Evolutionary conservation across 495 filamentous ascomycete species (phyloP), one percentile per base, ranked within the genome.

Genomic region (Daldinia bambusicola): DNA sequence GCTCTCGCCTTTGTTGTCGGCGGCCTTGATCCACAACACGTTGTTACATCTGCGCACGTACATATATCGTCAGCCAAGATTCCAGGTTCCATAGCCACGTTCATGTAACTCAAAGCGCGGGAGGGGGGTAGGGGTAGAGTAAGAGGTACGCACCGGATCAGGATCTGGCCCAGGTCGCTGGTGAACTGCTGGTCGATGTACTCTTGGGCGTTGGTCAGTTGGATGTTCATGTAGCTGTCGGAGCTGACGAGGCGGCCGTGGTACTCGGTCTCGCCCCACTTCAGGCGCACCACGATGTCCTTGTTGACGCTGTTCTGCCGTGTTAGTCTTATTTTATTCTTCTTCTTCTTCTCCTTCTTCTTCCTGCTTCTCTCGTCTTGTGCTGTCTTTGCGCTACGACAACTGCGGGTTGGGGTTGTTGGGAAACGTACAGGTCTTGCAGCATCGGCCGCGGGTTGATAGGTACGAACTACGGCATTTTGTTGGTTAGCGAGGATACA

Each of bases 221-320:
- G 92, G 68, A 99, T 89, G 83, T 99, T 99, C 94, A 99, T 97
- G 87, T 98, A 99, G 74, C 91, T 94, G 83, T 99, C 95, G 71
- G 97, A 92, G 81, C 80, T 82, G 72, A 98, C 92, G 61, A 99
- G 88, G 50, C 86, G 88, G 71, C 95, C 95, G 78, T 92, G 93
- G 87, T 98, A 99, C 82, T 98, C 96, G 36, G 93, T 95, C 77
- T 97, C 89, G 72, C 93, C 93, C 95, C 95, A 99, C 86, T 99
- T 99, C 32, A 99, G 88, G 72, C 93, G 92, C 48, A 99, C 90
- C 61, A 95, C 84, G 76, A 99, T 87, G 77, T 94, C 89, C 79
- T 93, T 89, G 84, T 96, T 92, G 84, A 99, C 91, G 61, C 92
- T 94, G 75, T 53, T 10, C n/a, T 31, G 10, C 31, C 41, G 53